Percentiles rank a stretch among this genome's conserved stretches.
These are phyloP conservation scores for Floccularia luteovirens DNA, from an alignment of 768 basidiomycete species.

Conservation along the genomic window DNA sequence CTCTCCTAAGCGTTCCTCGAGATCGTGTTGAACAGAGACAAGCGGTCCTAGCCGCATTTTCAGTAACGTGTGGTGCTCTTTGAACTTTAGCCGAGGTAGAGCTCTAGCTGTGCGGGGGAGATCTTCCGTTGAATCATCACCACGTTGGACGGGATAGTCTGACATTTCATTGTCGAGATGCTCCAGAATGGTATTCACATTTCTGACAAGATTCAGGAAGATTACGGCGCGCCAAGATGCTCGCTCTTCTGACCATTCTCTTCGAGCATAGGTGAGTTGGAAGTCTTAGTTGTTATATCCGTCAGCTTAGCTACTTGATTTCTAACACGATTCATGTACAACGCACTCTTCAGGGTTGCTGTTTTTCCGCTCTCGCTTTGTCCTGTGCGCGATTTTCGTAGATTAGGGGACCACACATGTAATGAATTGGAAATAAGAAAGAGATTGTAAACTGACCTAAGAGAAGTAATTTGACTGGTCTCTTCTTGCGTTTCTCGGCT, in stretches of 20 bases:
- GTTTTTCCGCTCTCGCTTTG: conserved; percentile 79
- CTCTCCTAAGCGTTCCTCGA: conserved; percentile 55
- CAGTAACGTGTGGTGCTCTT: conserved; percentile 54
- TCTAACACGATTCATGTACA: conserved; percentile 1
- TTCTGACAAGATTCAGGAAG: conserved; percentile 74
- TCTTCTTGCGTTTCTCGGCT: conserved; percentile 51
- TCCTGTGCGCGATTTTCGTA: conserved; percentile 22
- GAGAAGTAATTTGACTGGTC: conserved; percentile 66
- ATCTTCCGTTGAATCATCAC: conserved; percentile 35
- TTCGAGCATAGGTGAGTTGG: conserved; percentile 64
- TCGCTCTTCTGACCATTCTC: conserved; percentile 65
- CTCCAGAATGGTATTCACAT: conserved; percentile 57
- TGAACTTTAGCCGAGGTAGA: conserved; percentile 40
- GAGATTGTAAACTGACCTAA: conserved; percentile 40
- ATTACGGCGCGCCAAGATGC: conserved; percentile 70
- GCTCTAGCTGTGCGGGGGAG: conserved; percentile 26
- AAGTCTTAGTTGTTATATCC: conserved; percentile 38
- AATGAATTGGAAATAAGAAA: no score
- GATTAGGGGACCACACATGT: no score
- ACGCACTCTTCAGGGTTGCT: conserved; percentile 67
- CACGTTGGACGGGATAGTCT: conserved; percentile 21
- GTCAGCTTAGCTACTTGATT: not conserved
- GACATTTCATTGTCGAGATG: conserved; percentile 51
- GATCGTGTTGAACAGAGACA: conserved; percentile 44
- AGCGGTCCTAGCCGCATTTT: conserved; percentile 53